Evolutionary conservation across 176 grass and related monocot species (phyloP).

Genomic region (Rhynchospora breviuscula): DNA sequence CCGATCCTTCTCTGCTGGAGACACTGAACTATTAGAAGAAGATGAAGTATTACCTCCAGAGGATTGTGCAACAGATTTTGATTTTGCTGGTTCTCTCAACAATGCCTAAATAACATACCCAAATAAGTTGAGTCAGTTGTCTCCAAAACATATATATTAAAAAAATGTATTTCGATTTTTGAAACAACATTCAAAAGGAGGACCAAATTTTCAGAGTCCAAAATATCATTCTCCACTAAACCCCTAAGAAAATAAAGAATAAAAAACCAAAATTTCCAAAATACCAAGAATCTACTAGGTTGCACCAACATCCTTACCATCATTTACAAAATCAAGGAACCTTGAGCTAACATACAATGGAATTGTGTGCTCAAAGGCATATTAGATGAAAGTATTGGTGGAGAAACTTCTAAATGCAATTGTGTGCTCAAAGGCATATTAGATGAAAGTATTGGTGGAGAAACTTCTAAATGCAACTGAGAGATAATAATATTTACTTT

Average conservation of each 20-base stretch:
- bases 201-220: not conserved
- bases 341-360: not conserved
- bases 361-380: not conserved
- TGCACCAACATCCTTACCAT: not conserved
- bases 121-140: constrained; percentile 2
- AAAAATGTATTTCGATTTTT: constrained; percentile 20
- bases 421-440: not conserved
- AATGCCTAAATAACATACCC: constrained; percentile 41
- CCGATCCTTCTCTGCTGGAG: constrained; percentile 70
- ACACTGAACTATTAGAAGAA: constrained; percentile 34
- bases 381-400: not conserved
- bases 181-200: not conserved
- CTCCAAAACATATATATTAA: not conserved
- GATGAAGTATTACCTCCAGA: constrained; percentile 49
- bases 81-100: constrained; percentile 84
- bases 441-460: not conserved
- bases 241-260: not conserved
- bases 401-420: not conserved
- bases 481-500: not conserved
- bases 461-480: not conserved
- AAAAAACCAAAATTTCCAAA: not conserved
- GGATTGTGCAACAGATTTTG: constrained; percentile 56
- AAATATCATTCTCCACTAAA: not conserved
- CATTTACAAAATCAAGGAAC: not conserved
- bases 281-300: not conserved